Conservation (phyloP, 345 rosid genomes). For the Salix purpurea region DNA sequence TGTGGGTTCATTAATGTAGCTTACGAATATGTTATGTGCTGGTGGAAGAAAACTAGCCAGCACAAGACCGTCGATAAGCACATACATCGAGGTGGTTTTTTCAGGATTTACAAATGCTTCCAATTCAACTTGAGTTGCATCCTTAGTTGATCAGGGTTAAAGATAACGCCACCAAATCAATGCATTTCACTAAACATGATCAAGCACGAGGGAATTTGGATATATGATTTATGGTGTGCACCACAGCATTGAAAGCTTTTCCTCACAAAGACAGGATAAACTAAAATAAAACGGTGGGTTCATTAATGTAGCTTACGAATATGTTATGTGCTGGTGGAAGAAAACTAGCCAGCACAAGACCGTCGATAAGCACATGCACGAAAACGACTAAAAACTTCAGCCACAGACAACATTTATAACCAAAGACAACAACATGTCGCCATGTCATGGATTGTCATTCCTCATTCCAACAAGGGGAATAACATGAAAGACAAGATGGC, state of each 20-base stretch:
- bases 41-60: constrained; percentile 25
- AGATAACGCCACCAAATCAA: not conserved
- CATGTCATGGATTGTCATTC: constrained; percentile 4
- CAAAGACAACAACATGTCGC: not conserved
- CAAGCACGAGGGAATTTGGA: no score
- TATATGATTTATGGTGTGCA: not conserved
- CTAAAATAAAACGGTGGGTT: constrained; percentile 24
- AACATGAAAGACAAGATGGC: constrained; percentile 17
- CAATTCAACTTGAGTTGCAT: not conserved
- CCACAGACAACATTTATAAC: not conserved
- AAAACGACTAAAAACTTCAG: not conserved
- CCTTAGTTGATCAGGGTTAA: not conserved
- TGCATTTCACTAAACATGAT: no score
- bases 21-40: constrained; percentile 52
- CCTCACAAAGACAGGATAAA: constrained; percentile 14
- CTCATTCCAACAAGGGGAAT: not conserved
- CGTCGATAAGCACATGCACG: constrained; percentile 24
- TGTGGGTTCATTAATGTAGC: constrained; percentile 32
- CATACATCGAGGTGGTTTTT: not conserved
- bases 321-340: constrained; percentile 39
- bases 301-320: constrained; percentile 43
- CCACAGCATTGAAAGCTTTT: constrained; percentile 30
- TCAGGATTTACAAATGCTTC: not conserved
- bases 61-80: constrained; percentile 48
- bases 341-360: constrained; percentile 45